These are phyloP conservation scores for Bauhinia variegata DNA, from an alignment of 306 rosid species.

Conservation along the genomic window DNA sequence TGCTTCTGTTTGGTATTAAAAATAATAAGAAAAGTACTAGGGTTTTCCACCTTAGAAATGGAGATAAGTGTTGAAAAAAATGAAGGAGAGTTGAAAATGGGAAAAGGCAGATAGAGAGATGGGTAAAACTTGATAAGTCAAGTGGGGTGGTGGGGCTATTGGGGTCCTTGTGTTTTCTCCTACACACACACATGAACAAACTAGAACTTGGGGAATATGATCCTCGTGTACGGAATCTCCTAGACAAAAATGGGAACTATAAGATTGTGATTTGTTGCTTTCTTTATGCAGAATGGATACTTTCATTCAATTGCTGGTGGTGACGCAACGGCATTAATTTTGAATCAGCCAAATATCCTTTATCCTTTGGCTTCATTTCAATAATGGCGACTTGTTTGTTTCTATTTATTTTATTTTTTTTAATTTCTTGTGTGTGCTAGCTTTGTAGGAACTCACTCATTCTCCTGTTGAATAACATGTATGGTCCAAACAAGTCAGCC, in stretches of 20 bases:
- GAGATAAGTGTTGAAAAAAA: constrained; percentile 17
- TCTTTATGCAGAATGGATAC: constrained; percentile 7
- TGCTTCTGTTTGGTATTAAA: too few species aligned
- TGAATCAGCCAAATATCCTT: too few species aligned
- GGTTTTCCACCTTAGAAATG: too few species aligned
- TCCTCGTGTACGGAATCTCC: constrained; percentile 47
- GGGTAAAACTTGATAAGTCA: neutral
- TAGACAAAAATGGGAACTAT: constrained; percentile 49
- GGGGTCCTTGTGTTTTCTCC: constrained; percentile 11
- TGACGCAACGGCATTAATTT: too few species aligned
- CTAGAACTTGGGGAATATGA: constrained; percentile 25
- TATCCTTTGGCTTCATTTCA: too few species aligned
- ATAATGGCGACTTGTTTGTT: too few species aligned
- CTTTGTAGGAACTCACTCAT: neutral
- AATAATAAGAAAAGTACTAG: too few species aligned
- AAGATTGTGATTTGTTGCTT: constrained; percentile 11
- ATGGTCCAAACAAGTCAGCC: constrained; percentile 9
- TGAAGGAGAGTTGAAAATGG: constrained; percentile 12
- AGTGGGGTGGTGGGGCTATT: neutral
- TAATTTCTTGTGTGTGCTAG: constrained; percentile 13
- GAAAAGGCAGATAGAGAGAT: constrained; percentile 17
- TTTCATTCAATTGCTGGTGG: neutral
- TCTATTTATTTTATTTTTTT: too few species aligned
- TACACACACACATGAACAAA: neutral
- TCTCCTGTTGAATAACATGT: neutral